A percentile compares a stretch with the other conserved stretches of the same genome.
Conservation (phyloP, 2,329 filamentous ascomycete species). For the Botryotinia calthae region DNA sequence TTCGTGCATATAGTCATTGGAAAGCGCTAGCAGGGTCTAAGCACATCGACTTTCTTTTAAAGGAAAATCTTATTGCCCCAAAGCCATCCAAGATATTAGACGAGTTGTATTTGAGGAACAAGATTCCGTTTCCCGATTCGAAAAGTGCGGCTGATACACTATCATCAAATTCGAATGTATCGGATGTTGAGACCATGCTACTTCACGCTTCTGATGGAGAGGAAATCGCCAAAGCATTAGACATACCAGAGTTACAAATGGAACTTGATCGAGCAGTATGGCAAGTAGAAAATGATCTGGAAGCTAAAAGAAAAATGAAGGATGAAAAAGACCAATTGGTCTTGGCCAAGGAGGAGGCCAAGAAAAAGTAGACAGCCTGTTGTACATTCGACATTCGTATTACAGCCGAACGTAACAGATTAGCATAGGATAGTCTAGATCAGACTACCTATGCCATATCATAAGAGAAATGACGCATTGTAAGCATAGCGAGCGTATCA, state of each 20-base stretch:
- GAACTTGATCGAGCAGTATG: slow-evolving; percentile 75
- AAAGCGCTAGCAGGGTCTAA: slow-evolving; percentile 79
- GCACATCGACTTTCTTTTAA: slow-evolving; percentile 77
- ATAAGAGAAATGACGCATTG: slow-evolving; percentile 13
- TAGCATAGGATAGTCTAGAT: slow-evolving; percentile 5
- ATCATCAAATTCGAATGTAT: slow-evolving; percentile 23
- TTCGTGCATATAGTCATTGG: slow-evolving; percentile 90
- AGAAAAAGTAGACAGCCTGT: slow-evolving; percentile 24
- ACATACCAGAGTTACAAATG: slow-evolving; percentile 66
- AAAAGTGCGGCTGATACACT: not conserved
- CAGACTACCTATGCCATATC: not conserved
- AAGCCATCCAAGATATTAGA: slow-evolving; percentile 69
- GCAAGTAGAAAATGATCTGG: slow-evolving; percentile 57
- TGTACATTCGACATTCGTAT: slow-evolving; percentile 7
- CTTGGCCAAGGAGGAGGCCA: slow-evolving; percentile 23
- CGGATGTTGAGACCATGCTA: slow-evolving; percentile 42
- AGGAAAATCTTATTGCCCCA: slow-evolving; percentile 66
- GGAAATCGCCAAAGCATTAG: slow-evolving; percentile 58
- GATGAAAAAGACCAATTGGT: slow-evolving; percentile 31
- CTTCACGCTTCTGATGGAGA: slow-evolving; percentile 54
- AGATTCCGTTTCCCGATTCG: slow-evolving; percentile 24
- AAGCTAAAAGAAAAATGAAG: slow-evolving; percentile 31
- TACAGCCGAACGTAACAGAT: not conserved
- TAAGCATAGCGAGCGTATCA: slow-evolving; percentile 6
- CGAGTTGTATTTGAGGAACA: slow-evolving; percentile 58